Percentiles rank a stretch among this genome's conserved stretches.
phyloP scores from a whole-genome alignment of 805 yeast genomes.

The Sugiyamaella mastotermitis region DNA sequence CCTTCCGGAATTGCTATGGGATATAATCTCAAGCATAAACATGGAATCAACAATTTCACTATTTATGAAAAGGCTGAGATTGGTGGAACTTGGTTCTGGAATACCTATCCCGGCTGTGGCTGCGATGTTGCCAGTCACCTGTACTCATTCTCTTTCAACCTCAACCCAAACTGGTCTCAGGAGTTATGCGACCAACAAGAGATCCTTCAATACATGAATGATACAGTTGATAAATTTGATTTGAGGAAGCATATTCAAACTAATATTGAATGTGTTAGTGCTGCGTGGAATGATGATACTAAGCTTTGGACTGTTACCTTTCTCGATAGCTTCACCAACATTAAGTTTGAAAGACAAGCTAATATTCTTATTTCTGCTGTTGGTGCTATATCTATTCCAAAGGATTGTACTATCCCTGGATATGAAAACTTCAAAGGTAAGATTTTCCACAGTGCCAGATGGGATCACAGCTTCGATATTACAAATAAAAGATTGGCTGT shows the following conservation, averaged over 20 bases:
- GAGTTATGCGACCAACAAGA: slow-evolving; percentile 23
- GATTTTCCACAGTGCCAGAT: slow-evolving; percentile 29
- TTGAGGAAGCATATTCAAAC: slow-evolving; percentile 19
- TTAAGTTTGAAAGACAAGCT: slow-evolving; percentile 17
- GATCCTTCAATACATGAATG: slow-evolving; percentile 21
- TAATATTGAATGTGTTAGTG: slow-evolving; percentile 16
- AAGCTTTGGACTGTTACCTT: slow-evolving; percentile 13
- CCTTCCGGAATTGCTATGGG: slow-evolving; percentile 23
- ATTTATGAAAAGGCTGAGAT: slow-evolving; percentile 27
- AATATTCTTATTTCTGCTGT: slow-evolving; percentile 23
- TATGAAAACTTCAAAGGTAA: slow-evolving; percentile 26
- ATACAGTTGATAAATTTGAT: slow-evolving; percentile 21
- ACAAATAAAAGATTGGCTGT: slow-evolving; percentile 27
- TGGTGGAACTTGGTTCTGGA: slow-evolving; percentile 26
- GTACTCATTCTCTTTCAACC: slow-evolving; percentile 25
- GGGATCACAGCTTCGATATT: slow-evolving; percentile 26
- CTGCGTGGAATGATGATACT: slow-evolving; percentile 20
- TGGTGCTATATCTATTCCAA: slow-evolving; percentile 26
- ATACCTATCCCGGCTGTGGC: slow-evolving; percentile 23
- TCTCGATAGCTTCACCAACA: slow-evolving; percentile 7
- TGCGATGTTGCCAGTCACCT: slow-evolving; percentile 26
- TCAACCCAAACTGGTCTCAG: slow-evolving; percentile 25
- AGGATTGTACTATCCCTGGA: slow-evolving; percentile 27
- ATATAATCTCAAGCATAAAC: slow-evolving; percentile 15
- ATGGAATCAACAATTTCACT: slow-evolving; percentile 19